Evolutionary conservation across 2,329 filamentous ascomycete genomes (phyloP), one percentile per base, ranked within the genome.

Genomic region (Hymenoscyphus salicellus): DNA sequence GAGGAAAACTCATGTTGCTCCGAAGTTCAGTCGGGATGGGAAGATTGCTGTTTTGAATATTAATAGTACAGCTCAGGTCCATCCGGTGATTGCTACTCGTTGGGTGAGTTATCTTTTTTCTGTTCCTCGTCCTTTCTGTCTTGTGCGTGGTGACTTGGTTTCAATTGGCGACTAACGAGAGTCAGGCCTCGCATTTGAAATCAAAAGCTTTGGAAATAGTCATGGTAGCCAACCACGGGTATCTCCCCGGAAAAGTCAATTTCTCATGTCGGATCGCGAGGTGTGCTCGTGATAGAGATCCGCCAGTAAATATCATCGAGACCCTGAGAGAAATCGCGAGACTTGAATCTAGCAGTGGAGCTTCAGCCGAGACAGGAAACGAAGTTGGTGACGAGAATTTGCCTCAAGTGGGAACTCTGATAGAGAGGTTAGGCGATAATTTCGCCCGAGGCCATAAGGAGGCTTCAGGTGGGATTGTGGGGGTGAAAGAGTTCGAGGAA

Each of bases 381-480:
- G 14, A 14, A 38, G 36, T 16, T 17, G 36, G 36, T 16, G 14
- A 38, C 11, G 2, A 38, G 36, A 14, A 38, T 2, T 16, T 38
- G 36, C 1, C 14, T 38, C 14, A 49, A 10, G 43, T 3, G 10
- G 46, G 46, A n/a, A 23, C 20, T 49, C 5, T 49, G 46, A 23
- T 49, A 14, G 78, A 83, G 62, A 75, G 86, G 16, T 71, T 89
- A 11, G 87, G 88, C 0, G 82, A 86, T 58, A 86, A 82, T 30
- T 90, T 90, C 71, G 88, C 87, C 0, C 80, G 83, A 61, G 88
- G 88, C 0, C 88, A 90, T 67, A 88, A 86, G 65, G 86, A 89
- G 71, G 88, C 87, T 0, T 88, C 84, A 58, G 88, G 88, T 0
- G 88, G 88, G 0, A 86, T 89, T 56, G 84, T 90, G 0, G 80